Evolutionary conservation across 169 alveolate species (phyloP), one percentile per base, ranked within the genome.

Genomic region (Plasmodium coatneyi): DNA sequence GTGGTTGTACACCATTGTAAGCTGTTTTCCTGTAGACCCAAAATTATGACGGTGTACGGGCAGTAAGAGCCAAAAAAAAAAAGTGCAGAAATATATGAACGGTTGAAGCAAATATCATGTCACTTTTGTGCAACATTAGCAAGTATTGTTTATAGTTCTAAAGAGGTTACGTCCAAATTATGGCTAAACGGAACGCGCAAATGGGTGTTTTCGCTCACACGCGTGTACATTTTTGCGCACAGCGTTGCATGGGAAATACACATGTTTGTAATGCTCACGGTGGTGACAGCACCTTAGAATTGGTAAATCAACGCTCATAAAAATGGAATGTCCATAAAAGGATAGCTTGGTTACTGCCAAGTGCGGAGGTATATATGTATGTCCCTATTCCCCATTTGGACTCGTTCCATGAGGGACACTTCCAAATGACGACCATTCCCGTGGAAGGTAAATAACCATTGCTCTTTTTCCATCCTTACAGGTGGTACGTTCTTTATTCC

Each of bases 241-340:
- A 41, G 19, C 71, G 46, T 66, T 83, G 92, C 92, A 83, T 83
- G 52, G 66, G 72, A 70, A 83, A 49, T 10, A 71, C 76, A 36
- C 34, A 49, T 14, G 30, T 1, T 10, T 36, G 30, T 19, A 71
- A 46, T 19, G 76, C 36, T 80, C 39, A 80, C 74, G 12, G 25
- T 60, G 34, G 74, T 60, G 32, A n/a, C 32, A 60, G 2, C 10
- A 25, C 74, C 32, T 60, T n/a, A 54, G 70, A 80, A 49, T 52
- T 52, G 14, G n/a, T 9, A 49, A 12, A 19, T 28, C 3, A n/a
- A n/a, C 14, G 56, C 60, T 46, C 9, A 54, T 32, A 80, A 80
- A 52, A n/a, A 19, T 49, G 70, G 52, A 39, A 78, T 78, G 60
- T 39, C 7, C 32, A 60, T 60, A 60, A 19, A 60, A 25, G 16